Evolutionary conservation across 1,139 yeast species (phyloP).

Genomic region (Hyphopichia burtonii): DNA sequence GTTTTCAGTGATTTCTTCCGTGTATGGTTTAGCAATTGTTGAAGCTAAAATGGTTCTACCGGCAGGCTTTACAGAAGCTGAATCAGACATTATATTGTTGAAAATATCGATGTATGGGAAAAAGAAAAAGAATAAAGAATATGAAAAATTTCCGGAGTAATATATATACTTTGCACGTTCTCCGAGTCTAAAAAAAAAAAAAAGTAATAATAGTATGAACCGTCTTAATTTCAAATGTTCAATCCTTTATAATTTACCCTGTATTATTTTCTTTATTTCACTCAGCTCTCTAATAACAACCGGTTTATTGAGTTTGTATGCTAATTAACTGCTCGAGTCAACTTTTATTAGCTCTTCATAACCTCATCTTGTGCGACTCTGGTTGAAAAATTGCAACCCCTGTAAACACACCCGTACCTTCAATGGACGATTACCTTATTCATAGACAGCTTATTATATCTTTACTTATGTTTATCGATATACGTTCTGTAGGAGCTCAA

Average conservation of each 20-base stretch:
- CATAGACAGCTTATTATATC: no score
- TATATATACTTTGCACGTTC: conserved; percentile 1
- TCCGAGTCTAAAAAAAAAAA: conserved; percentile 1
- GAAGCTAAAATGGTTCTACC: conserved; percentile 88
- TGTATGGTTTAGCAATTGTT: conserved; percentile 77
- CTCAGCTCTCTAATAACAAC: no score
- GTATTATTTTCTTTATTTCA: no score
- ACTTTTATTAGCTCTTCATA: not conserved
- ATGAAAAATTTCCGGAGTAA: not conserved
- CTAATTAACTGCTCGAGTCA: not conserved
- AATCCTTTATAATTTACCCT: no score
- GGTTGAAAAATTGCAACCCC: not conserved
- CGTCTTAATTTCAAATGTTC: no score
- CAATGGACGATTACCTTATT: no score
- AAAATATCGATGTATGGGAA: not conserved
- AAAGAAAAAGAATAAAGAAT: not conserved
- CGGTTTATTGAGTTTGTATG: no score
- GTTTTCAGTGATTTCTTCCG: conserved; percentile 65
- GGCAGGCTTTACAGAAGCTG: conserved; percentile 34
- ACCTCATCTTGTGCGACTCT: not conserved
- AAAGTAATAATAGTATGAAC: no score
- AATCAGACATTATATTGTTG: not conserved
- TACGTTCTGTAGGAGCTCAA: no score
- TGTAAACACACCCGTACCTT: no score
- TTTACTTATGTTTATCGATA: no score